Evolutionary conservation across 1,284 basidiomycete genomes (phyloP), one percentile per base, ranked within the genome.

Genomic region (Apiotrichum gamsii): DNA sequence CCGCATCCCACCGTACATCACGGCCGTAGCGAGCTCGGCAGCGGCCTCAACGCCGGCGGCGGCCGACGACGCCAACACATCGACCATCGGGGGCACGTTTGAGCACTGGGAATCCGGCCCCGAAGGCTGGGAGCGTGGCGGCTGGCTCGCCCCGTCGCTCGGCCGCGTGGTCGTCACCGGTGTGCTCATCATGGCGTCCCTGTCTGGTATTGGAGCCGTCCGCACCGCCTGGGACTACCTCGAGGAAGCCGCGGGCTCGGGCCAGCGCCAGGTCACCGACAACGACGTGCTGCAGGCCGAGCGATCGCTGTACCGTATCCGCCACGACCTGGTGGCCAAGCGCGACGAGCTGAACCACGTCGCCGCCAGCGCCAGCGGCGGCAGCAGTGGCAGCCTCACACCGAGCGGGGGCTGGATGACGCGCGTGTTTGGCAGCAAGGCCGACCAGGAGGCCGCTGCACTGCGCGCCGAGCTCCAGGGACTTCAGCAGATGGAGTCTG

Each of bases 141-240:
- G 68, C 6, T 70, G 69, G 69, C 58, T 71, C 2, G 65, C 65
- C n/a, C 59, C 67, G 4, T 59, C 51, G n/a, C 47, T 72, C 20
- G 70, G 70, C 5, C 39, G 72, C 21, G 64, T 72, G 0, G 62
- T 72, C 1, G 72, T 72, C 4, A 57, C 70, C 14, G 72, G 72
- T 13, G 61, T 73, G 13, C 52, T 73, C 8, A 59, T 69, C 3
- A 54, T 74, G n/a, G 70, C 65, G 8, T 60, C 54, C n/a, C 56
- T 74, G 6, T 70, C 67, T 8, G 72, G 71, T 4, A 62, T 70
- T 24, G 69, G 69, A 19, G 70, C 70, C 5, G 64, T 70, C 1
- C 44, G 65, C 23, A 69, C 69, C 4, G 66, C 70, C 9, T 70
- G 69, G 68, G 62, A 60, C 30, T 70, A 68, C 39, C 56, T 64